Conservation (phyloP, 805 yeast species). For the Teunomyces gatunensis region DNA sequence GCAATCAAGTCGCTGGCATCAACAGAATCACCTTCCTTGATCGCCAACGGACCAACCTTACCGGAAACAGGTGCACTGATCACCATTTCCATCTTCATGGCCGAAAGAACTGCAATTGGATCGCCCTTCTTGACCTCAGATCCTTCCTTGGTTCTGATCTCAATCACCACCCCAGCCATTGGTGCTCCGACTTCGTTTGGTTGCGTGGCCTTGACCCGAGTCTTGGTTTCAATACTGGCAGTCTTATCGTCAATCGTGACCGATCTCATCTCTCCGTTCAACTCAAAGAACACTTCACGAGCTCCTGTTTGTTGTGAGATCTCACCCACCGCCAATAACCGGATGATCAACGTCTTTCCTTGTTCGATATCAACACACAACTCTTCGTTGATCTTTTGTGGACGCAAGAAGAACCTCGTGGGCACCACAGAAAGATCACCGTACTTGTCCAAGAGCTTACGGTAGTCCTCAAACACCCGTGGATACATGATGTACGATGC, state of each 20-base stretch:
- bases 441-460: constrained; percentile 66
- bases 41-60: constrained; percentile 68
- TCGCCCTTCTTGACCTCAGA: constrained; percentile 94
- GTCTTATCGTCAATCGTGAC: constrained; percentile 87
- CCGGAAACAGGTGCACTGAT: constrained; percentile 91
- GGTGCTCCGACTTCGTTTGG: constrained; percentile 97
- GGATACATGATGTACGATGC: constrained; percentile 98
- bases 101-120: constrained; percentile 88
- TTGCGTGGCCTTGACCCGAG: constrained; percentile 91
- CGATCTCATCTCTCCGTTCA: constrained; percentile 97
- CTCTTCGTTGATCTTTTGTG: constrained; percentile 86
- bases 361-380: constrained; percentile 85
- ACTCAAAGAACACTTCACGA: constrained; percentile 95
- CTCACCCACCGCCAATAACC: constrained; percentile 90
- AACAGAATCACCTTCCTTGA: constrained; percentile 91
- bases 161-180: constrained; percentile 98
- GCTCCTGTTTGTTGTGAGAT: constrained; percentile 79
- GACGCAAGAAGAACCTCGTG: constrained; percentile 84
- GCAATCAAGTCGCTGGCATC: constrained; percentile 87
- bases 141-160: constrained; percentile 86
- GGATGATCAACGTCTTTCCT: constrained; percentile 91
- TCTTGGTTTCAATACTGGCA: constrained; percentile 77
- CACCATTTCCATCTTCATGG: constrained; percentile 99
- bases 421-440: constrained; percentile 96
- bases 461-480: constrained; percentile 89